Evolutionary conservation across 768 basidiomycete genomes (phyloP).

Genomic region (Pholiota molesta): DNA sequence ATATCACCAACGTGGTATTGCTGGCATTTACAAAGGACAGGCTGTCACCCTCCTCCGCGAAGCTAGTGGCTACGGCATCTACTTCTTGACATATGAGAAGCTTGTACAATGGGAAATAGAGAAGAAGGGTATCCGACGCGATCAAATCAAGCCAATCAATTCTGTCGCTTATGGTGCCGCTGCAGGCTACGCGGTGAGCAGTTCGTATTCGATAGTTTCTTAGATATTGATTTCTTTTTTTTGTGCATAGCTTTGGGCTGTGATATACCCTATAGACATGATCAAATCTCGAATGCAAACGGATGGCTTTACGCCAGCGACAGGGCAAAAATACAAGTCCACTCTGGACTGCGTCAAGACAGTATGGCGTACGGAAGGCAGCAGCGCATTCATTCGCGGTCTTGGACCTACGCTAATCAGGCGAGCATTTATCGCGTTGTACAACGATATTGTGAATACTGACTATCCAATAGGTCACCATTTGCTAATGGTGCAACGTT

Average conservation of each 20-base stretch:
- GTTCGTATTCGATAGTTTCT: constrained; percentile 1
- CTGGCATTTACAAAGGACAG: constrained; percentile 93
- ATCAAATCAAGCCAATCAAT: constrained; percentile 77
- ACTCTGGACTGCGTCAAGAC: constrained; percentile 82
- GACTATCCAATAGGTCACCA: constrained; percentile 64
- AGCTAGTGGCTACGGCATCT: constrained; percentile 79
- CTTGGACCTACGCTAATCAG: constrained; percentile 90
- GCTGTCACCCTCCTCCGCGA: constrained; percentile 85
- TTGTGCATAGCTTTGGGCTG: constrained; percentile 71
- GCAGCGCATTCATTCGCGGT: constrained; percentile 88
- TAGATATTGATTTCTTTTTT: constrained; percentile 9
- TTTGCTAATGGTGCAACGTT: constrained; percentile 98
- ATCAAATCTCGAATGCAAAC: constrained; percentile 97
- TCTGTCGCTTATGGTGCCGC: constrained; percentile 88
- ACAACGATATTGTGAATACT: background rate
- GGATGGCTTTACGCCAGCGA: constrained; percentile 77
- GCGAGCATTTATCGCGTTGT: constrained; percentile 39
- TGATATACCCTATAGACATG: constrained; percentile 96
- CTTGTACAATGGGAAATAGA: constrained; percentile 86
- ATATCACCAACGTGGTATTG: constrained; percentile 69
- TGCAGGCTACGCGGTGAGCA: constrained; percentile 86
- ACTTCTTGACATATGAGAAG: constrained; percentile 93
- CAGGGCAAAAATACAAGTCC: constrained; percentile 81
- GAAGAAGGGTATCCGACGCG: constrained; percentile 68
- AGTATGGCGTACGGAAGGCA: constrained; percentile 83